phyloP scores from a whole-genome alignment of 2,329 filamentous ascomycete species.

The Macrophomina pseudophaseolina region DNA sequence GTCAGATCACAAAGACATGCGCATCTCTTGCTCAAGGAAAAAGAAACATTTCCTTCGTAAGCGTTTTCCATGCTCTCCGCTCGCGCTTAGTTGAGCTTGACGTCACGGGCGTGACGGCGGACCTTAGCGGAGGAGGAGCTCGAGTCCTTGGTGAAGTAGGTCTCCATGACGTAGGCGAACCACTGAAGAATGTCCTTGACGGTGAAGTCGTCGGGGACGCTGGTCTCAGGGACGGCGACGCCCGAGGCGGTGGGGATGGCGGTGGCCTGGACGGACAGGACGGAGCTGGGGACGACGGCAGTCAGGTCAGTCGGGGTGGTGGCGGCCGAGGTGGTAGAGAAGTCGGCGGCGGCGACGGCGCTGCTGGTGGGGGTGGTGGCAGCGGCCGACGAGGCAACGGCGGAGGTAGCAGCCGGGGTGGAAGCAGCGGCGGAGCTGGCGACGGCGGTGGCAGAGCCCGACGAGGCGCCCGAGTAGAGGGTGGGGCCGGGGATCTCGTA shows the following conservation, averaged over 20 bases:
- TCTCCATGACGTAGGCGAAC: slow-evolving; percentile 34
- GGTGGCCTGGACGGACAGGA: slow-evolving; percentile 9
- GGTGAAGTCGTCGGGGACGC: slow-evolving; percentile 41
- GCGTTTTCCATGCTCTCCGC: no score
- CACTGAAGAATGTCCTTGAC: slow-evolving; percentile 41
- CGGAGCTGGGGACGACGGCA: slow-evolving; percentile 29
- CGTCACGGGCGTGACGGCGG: slow-evolving; percentile 29
- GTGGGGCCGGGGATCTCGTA: slow-evolving; percentile 60
- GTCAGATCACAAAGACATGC: background rate
- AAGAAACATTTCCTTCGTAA: background rate
- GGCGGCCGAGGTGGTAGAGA: slow-evolving; percentile 20
- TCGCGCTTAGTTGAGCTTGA: slow-evolving; percentile 2
- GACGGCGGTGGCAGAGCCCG: slow-evolving; percentile 22
- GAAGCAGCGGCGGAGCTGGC: slow-evolving; percentile 20
- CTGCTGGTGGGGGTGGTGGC: slow-evolving; percentile 13
- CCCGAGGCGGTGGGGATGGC: slow-evolving; percentile 22
- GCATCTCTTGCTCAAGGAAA: background rate
- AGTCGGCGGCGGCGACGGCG: slow-evolving; percentile 16
- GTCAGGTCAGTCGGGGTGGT: slow-evolving; percentile 29
- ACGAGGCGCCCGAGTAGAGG: slow-evolving; percentile 38
- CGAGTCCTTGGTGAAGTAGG: slow-evolving; percentile 20
- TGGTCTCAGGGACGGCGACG: slow-evolving; percentile 15
- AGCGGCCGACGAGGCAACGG: slow-evolving; percentile 2
- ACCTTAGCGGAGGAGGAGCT: background rate
- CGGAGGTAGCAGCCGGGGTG: slow-evolving; percentile 3